Conservation (phyloP, 305 asterid species). For the Nicotiana rustica region DNA sequence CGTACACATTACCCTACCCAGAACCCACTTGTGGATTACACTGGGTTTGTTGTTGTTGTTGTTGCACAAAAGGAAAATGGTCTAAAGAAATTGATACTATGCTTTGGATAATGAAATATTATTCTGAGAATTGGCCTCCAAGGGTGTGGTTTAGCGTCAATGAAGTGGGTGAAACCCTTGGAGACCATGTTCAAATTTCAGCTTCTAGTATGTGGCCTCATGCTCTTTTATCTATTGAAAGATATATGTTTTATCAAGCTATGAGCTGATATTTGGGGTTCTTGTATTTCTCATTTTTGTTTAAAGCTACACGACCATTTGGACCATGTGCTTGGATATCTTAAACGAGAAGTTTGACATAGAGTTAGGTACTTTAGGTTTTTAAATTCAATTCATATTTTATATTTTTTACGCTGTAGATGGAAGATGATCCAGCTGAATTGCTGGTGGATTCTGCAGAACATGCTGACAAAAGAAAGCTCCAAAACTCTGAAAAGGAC, state of each 20-base stretch:
- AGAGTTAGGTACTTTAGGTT: slow-evolving; percentile 36
- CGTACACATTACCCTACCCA: no score
- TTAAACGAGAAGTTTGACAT: neutral
- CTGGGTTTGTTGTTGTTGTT: no score
- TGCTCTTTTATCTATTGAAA: slow-evolving; percentile 12
- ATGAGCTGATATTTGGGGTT: neutral
- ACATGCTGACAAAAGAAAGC: slow-evolving; percentile 50
- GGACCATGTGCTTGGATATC: slow-evolving; percentile 17
- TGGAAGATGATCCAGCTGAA: slow-evolving; percentile 82
- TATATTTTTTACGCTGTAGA: slow-evolving; percentile 54
- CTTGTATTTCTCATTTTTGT: neutral
- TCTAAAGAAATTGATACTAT: neutral
- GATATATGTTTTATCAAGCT: neutral
- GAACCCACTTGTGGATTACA: no score
- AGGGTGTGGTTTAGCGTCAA: no score
- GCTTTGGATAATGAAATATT: slow-evolving; percentile 1
- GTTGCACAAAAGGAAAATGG: neutral
- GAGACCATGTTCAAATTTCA: no score
- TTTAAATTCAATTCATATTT: slow-evolving; percentile 40
- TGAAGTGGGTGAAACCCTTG: no score
- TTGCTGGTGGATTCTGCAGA: slow-evolving; percentile 59
- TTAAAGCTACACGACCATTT: neutral
- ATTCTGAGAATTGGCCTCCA: neutral
- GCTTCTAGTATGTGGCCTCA: neutral
- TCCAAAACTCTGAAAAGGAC: slow-evolving; percentile 51